A percentile compares a stretch with the other conserved stretches of the same genome.
Evolutionary conservation across 345 rosid species (phyloP).

Genomic region (Clausena lansium): DNA sequence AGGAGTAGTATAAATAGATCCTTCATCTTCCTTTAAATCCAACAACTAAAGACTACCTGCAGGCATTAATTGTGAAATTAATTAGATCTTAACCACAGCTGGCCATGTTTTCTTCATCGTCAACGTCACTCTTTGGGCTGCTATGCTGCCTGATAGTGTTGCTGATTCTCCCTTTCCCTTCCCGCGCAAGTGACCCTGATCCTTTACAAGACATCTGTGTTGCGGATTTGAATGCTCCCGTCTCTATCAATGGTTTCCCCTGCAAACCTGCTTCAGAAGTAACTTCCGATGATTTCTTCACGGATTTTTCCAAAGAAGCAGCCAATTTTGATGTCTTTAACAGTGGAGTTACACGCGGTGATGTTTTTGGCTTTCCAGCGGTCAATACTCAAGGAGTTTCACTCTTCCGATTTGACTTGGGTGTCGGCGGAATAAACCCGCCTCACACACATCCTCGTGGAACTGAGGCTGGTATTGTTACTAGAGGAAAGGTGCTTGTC

Average conservation of each 20-base stretch:
- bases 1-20: no score
- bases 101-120: background rate
- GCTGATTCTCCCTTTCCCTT: conserved; percentile 35
- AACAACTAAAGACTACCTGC: no score
- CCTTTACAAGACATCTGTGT: conserved; percentile 8
- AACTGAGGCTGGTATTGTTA: conserved; percentile 47
- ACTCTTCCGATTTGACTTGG: conserved; percentile 66
- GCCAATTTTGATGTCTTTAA: conserved; percentile 43
- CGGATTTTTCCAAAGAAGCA: conserved; percentile 41
- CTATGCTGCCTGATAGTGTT: background rate
- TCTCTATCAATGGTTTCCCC: conserved; percentile 64
- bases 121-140: background rate
- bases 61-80: no score
- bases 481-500: conserved; percentile 57
- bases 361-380: conserved; percentile 58
- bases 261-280: conserved; percentile 56
- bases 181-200: conserved; percentile 49
- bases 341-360: conserved; percentile 24
- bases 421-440: conserved; percentile 60
- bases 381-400: conserved; percentile 64
- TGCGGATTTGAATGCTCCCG: conserved; percentile 43
- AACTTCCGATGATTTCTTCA: conserved; percentile 68
- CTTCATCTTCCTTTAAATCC: no score
- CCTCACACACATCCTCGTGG: conserved; percentile 81
- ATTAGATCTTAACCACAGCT: no score